A percentile compares a stretch with the other conserved stretches of the same genome.
Conservation (phyloP, 2,329 filamentous ascomycete genomes). For the Diaporthe capsici region DNA sequence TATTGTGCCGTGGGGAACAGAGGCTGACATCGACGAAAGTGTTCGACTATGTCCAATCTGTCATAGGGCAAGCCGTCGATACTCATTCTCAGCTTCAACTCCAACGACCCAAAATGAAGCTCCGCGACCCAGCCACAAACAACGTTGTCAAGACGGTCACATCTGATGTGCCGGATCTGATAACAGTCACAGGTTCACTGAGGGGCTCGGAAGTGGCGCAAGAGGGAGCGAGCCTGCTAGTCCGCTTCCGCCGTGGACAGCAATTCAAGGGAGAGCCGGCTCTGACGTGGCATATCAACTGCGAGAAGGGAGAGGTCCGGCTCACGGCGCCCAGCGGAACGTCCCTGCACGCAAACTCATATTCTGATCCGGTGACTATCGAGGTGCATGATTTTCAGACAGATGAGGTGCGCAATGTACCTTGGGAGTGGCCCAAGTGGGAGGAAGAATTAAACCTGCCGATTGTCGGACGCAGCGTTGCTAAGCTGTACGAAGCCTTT, state of each 20-base stretch:
- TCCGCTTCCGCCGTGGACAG: constrained; percentile 60
- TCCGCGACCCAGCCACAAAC: constrained; percentile 52
- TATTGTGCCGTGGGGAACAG: constrained; percentile 43
- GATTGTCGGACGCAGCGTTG: constrained; percentile 62
- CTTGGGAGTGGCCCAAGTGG: constrained; percentile 62
- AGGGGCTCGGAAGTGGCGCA: constrained; percentile 43
- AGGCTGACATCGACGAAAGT: constrained; percentile 50
- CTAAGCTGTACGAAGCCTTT: constrained; percentile 69
- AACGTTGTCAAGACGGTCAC: constrained; percentile 50
- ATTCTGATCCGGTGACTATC: constrained; percentile 58
- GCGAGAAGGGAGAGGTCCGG: constrained; percentile 61
- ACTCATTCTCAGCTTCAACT: constrained; percentile 59
- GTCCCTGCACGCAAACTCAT: constrained; percentile 50
- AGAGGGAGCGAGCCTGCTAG: constrained; percentile 53
- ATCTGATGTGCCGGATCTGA: constrained; percentile 48
- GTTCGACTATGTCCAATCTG: constrained; percentile 61
- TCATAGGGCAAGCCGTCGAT: constrained; percentile 60
- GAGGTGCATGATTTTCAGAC: constrained; percentile 66
- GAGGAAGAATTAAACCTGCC: constrained; percentile 60
- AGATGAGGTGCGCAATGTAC: constrained; percentile 58
- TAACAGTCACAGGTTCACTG: constrained; percentile 52
- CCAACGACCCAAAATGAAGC: constrained; percentile 57
- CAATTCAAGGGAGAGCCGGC: constrained; percentile 59
- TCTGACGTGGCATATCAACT: constrained; percentile 63
- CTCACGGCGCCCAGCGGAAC: constrained; percentile 50